Evolutionary conservation across 2,329 filamentous ascomycete species (phyloP), one percentile per base, ranked within the genome.

Genomic region (Paradendryphiella salina): DNA sequence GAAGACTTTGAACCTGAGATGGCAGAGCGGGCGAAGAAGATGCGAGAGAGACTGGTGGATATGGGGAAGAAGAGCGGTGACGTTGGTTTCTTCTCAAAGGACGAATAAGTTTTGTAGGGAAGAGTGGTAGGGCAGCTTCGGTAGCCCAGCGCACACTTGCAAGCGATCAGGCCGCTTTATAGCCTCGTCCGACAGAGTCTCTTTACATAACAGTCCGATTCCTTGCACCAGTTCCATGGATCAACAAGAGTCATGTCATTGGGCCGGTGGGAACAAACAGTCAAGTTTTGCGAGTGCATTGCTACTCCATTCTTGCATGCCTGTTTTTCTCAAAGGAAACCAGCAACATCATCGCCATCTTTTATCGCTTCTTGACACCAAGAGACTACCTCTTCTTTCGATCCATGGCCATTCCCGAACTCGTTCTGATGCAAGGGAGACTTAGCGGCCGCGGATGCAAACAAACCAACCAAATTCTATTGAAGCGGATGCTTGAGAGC

Each of bases 11-110:
- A 72, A 28, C 81, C 85, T 68, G 81, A 69, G 14, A 89, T 90
- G 57, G 78, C 75, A 56, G 63, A 61, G 61, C 75, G 79, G 58
- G 86, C 87, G 1, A 80, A 83, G 70, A 80, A 63, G 18, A 90
- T 90, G 87, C 80, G 85, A 54, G 75, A 76, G 52, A 78, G 82
- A 42, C 72, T 90, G 52, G 77, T 89, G 32, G 77, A 78, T 55
- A 74, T 90, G 78, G 87, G 86, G 11, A 75, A 71, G 49, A 80
- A 79, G 61, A 82, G 78, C 63, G 81, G 80, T 17, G 78, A 85
- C 58, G 82, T 88, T 28, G 86, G 85, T 14, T 90, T 66, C 37
- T 74, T 67, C 47, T 63, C 65, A 1, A 66, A 69, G 51, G 69
- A 72, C 48, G 72, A 74, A 52, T 74, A 26, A 51, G 32, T 10